These are phyloP conservation scores for Aspergillus thermomutatus DNA, from an alignment of 2,329 filamentous ascomycete genomes.

Conservation along the genomic window DNA sequence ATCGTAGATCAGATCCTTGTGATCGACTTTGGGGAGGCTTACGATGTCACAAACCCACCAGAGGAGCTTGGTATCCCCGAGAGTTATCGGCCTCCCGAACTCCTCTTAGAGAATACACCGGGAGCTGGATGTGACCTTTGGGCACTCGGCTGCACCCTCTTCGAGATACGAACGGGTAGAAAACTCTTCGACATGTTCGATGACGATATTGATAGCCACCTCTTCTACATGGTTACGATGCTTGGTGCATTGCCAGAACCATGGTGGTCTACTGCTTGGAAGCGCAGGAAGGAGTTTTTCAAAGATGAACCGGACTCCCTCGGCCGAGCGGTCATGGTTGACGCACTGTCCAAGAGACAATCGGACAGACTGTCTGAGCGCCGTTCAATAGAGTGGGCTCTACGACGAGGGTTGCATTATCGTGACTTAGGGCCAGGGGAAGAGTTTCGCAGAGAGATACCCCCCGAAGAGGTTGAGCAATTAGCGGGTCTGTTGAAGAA, in stretches of 20 bases:
- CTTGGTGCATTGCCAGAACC: not conserved
- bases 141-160: slow-evolving; percentile 3
- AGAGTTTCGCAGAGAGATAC: not conserved
- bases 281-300: not conserved
- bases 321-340: not conserved
- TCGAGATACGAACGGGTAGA: not conserved
- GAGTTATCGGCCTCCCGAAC: not conserved
- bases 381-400: not conserved
- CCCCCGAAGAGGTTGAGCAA: not conserved
- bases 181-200: not conserved
- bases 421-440: not conserved
- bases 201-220: not conserved
- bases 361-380: not conserved
- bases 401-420: not conserved
- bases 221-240: not conserved
- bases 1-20: not conserved
- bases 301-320: not conserved
- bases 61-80: not conserved
- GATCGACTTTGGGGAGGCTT: not conserved
- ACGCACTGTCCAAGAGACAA: not conserved
- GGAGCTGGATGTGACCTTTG: not conserved
- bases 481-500: not conserved
- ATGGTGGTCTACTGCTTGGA: not conserved
- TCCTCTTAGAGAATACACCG: not conserved
- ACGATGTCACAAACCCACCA: not conserved